Conservation (phyloP, 805 yeast genomes). For the Sungouiella thailandica region DNA sequence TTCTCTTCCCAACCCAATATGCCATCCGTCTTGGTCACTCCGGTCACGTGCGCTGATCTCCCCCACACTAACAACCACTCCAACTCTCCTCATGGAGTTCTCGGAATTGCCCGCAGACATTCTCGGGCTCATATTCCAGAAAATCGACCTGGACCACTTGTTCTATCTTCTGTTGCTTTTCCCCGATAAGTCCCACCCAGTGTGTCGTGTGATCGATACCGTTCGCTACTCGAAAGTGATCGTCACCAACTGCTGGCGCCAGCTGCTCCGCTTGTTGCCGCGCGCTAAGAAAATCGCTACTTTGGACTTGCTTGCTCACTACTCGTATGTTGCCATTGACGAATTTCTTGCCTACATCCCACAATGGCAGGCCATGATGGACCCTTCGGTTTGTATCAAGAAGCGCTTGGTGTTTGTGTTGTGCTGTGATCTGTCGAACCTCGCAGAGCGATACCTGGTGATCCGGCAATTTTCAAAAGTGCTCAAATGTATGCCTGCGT, state of each 20-base stretch:
- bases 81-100: background rate
- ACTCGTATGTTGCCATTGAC: slow-evolving; percentile 2
- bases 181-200: background rate
- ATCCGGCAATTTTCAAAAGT: slow-evolving; percentile 1
- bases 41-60: background rate
- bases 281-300: slow-evolving; percentile 3
- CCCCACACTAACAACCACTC: background rate
- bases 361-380: background rate
- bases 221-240: slow-evolving; percentile 4
- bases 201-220: slow-evolving; percentile 4
- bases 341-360: slow-evolving; percentile 1
- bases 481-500: slow-evolving; percentile 2
- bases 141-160: background rate
- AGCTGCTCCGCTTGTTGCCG: slow-evolving; percentile 4
- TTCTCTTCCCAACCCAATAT: too few species aligned
- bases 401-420: slow-evolving; percentile 1
- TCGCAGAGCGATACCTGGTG: background rate
- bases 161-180: background rate
- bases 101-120: background rate
- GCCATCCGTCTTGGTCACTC: too few species aligned
- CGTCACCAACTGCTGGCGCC: slow-evolving; percentile 5
- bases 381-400: slow-evolving; percentile 3
- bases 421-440: slow-evolving; percentile 3
- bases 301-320: slow-evolving; percentile 2
- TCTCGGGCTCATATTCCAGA: background rate